Evolutionary conservation across 1,139 yeast genomes (phyloP).

Genomic region (Suhomyces coccinellae): DNA sequence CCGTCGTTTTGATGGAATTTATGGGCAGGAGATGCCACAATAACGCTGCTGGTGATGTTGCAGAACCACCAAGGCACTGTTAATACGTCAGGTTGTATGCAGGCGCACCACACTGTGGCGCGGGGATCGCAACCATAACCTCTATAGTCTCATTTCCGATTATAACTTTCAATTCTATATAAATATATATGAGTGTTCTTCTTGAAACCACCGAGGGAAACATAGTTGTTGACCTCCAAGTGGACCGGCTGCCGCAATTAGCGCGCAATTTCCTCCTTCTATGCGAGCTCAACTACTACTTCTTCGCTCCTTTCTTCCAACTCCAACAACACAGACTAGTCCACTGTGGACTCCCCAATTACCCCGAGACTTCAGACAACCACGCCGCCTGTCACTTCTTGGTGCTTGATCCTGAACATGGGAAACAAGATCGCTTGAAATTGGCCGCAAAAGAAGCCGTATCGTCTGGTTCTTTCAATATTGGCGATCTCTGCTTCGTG

Average conservation of each 20-base stretch:
- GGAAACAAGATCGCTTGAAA: slow-evolving; percentile 9
- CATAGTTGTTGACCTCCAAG: slow-evolving; percentile 53
- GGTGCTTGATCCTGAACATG: slow-evolving; percentile 2
- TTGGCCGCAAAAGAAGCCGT: not conserved
- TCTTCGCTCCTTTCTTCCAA: slow-evolving; percentile 51
- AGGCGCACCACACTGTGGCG: not conserved
- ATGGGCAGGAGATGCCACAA: not conserved
- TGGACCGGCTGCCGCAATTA: slow-evolving; percentile 36
- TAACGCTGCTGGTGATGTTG: not conserved
- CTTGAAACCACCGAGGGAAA: slow-evolving; percentile 56
- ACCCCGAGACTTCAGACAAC: slow-evolving; percentile 34
- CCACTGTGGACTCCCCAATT: slow-evolving; percentile 51
- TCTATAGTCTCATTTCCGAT: not conserved
- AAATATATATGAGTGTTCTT: slow-evolving; percentile 51
- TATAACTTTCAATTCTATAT: not conserved
- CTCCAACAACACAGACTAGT: slow-evolving; percentile 38
- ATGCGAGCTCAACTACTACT: slow-evolving; percentile 54
- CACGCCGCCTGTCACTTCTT: slow-evolving; percentile 16
- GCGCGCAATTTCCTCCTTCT: slow-evolving; percentile 54
- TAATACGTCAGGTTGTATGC: not conserved
- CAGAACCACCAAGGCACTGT: not conserved
- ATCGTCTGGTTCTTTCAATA: not conserved
- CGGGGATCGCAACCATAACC: not conserved
- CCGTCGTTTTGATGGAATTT: not conserved
- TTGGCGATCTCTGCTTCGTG: slow-evolving; percentile 5